Base-by-base conservation (phyloP, 805 yeast genomes). In the Candida michaelii region DNA sequence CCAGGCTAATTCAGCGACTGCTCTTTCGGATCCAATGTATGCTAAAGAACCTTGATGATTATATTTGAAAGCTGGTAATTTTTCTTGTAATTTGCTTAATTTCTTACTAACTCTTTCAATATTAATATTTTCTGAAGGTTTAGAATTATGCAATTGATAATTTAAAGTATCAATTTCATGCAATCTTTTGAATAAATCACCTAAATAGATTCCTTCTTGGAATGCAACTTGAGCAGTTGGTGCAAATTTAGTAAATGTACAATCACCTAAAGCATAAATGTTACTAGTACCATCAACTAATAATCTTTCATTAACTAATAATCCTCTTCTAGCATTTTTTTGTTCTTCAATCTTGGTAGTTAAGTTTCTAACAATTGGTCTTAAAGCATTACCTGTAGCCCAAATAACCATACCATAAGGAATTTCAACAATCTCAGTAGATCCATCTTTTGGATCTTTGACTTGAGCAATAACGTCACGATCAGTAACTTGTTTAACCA, bases 211-310 rank as follows among this genome's bases (percentile, higher is more conserved):
- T 63, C 97, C 97, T 69, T 90, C 88, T 74, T 90, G 97, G 69
- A 89, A 82, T 31, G 98, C 98, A 43, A 89, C 97, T 75, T 90
- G 97, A 18, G 97, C 98, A 48, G 98, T 90, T 54, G 97, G 97
- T 32, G 96, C 93, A 54, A 80, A 82, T 62, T 87, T 87, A 50
- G 93, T 86, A 64, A 85, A 82, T 29, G 97, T 87, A 71, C 97
- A 90, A 71, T 90, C 98, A 63, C 98, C 98, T 44, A 90, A 69
- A 38, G 96, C 97, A 66, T 76, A 91, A 53, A 91, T 81, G 56
- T 86, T 86, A 54, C 75, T 75, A 32, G 89, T 76, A 60, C 98
- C 98, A 58, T 86, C 82, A 24, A 91, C 81, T 59, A 83, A 83
- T 50, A 89, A 71, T 63, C 77, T 83, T 43, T 88, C 96, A 66